Evolutionary conservation across 2,329 filamentous ascomycete species (phyloP).

Genomic region (Domatiomyces globalis): DNA sequence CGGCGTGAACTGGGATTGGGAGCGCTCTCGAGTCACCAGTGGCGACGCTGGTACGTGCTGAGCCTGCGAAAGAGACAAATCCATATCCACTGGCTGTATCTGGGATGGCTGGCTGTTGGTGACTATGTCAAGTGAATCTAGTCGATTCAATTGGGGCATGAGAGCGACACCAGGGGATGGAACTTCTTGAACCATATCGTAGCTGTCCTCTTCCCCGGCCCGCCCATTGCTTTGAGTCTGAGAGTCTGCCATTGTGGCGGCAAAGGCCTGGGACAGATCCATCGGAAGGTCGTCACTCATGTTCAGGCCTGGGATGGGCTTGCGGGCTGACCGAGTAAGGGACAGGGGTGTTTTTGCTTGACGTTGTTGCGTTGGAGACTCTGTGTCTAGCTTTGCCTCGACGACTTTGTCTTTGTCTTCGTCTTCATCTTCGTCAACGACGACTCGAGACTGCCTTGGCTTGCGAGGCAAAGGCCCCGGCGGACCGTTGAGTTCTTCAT

Average conservation of each 20-base stretch:
- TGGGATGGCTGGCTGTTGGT: slow-evolving; percentile 41
- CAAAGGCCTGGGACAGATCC: slow-evolving; percentile 79
- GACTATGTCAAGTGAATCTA: slow-evolving; percentile 47
- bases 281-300: slow-evolving; percentile 35
- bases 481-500: slow-evolving; percentile 23
- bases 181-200: slow-evolving; percentile 36
- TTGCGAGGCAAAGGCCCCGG: slow-evolving; percentile 28
- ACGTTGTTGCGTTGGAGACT: slow-evolving; percentile 18
- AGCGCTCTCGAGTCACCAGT: background rate
- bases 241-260: slow-evolving; percentile 65
- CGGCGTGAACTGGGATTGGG: slow-evolving; percentile 21
- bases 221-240: slow-evolving; percentile 17
- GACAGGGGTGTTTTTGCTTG: slow-evolving; percentile 40
- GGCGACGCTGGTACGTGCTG: slow-evolving; percentile 30
- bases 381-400: slow-evolving; percentile 8
- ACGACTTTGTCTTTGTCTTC: slow-evolving; percentile 31
- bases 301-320: slow-evolving; percentile 56
- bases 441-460: slow-evolving; percentile 41
- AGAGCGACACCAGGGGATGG: slow-evolving; percentile 36
- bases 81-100: slow-evolving; percentile 31
- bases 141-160: slow-evolving; percentile 45
- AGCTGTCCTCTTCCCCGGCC: slow-evolving; percentile 34
- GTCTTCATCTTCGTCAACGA: slow-evolving; percentile 53
- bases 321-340: slow-evolving; percentile 53
- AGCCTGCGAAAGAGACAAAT: slow-evolving; percentile 46